Evolutionary conservation across 2,329 filamentous ascomycete genomes (phyloP), one percentile per base, ranked within the genome.

Genomic region (Cadophora malorum): DNA sequence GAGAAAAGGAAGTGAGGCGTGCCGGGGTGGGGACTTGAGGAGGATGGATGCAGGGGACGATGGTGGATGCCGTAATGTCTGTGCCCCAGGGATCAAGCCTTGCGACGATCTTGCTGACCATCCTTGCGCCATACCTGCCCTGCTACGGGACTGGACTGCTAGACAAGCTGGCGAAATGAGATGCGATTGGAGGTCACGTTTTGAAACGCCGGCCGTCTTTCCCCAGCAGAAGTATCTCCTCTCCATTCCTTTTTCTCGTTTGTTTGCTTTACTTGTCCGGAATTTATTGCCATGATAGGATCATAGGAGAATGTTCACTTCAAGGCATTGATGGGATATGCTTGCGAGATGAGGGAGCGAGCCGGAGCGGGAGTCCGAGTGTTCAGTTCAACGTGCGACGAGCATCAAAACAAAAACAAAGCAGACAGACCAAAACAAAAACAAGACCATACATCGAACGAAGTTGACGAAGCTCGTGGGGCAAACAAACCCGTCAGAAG

Each of bases 51-150:
- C 35, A 38, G 35, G 35, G 35, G 35, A 45, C 19, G 2, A 6
- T 45, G 35, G 14, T 41, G 33, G 9, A 47, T 56, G 28, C 41
- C 41, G 41, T 19, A 14, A 23, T 50, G 41, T 66, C 61, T 72
- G 69, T 45, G 41, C 71, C 31, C 64, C 63, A 70, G 65, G 71
- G 71, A 72, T 72, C 68, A 69, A 72, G 70, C 71, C 67, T 65
- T 49, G 64, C 25, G 71, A 58, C 65, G 69, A 72, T 70, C 69
- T 53, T 71, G 16, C 12, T 33, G 67, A 67, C 64, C 69, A 70
- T 71, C 68, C 71, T 72, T 72, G 68, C 67, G 68, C 66, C 21
- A 65, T 68, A 28, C 28, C 7, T 38, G 35, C 35, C 35, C 28
- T 28, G 28, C 28, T 38, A 38, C 35, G 35, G 35, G 35, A 38